phyloP scores from a whole-genome alignment of 164 flowering plant species.

The Aristolochia fimbriata region DNA sequence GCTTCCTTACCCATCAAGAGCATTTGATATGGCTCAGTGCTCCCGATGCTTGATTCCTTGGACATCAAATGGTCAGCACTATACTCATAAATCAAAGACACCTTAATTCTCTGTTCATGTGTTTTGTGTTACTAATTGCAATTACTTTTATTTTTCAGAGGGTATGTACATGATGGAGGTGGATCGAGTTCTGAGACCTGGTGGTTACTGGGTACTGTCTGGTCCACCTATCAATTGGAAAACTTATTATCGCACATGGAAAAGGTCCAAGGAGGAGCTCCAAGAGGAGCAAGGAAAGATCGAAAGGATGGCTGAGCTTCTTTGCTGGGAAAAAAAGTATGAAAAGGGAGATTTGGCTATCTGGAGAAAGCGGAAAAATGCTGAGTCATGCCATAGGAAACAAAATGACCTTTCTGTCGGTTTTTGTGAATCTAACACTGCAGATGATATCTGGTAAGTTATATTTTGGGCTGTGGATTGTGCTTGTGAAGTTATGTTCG shows the following conservation, averaged over 20 bases:
- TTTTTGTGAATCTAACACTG: slow-evolving; percentile 35
- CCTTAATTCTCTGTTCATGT: not conserved
- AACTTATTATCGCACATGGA: slow-evolving; percentile 77
- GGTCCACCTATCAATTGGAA: slow-evolving; percentile 98
- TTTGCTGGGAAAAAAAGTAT: slow-evolving; percentile 96
- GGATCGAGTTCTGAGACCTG: slow-evolving; percentile 91
- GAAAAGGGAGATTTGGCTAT: slow-evolving; percentile 90
- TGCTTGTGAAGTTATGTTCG: not conserved
- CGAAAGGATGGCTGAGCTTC: slow-evolving; percentile 63
- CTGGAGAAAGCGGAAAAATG: slow-evolving; percentile 53
- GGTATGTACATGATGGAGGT: slow-evolving; percentile 89
- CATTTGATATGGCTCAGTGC: slow-evolving; percentile 98
- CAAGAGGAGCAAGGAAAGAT: slow-evolving; percentile 63
- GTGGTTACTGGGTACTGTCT: slow-evolving; percentile 92
- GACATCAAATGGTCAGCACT: slow-evolving; percentile 57
- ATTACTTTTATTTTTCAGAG: slow-evolving; percentile 26
- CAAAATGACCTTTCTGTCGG: slow-evolving; percentile 16
- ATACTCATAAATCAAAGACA: not conserved
- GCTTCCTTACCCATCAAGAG: slow-evolving; percentile 85
- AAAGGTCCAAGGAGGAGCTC: slow-evolving; percentile 65
- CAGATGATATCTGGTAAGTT: slow-evolving; percentile 84
- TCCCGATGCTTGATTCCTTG: slow-evolving; percentile 87
- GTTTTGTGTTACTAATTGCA: not conserved
- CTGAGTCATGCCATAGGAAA: slow-evolving; percentile 42
- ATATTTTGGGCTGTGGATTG: not conserved